Percentiles rank a stretch among this genome's conserved stretches.
Conservation (phyloP, 768 basidiomycete species). For the Pisolithus sp. region DNA sequence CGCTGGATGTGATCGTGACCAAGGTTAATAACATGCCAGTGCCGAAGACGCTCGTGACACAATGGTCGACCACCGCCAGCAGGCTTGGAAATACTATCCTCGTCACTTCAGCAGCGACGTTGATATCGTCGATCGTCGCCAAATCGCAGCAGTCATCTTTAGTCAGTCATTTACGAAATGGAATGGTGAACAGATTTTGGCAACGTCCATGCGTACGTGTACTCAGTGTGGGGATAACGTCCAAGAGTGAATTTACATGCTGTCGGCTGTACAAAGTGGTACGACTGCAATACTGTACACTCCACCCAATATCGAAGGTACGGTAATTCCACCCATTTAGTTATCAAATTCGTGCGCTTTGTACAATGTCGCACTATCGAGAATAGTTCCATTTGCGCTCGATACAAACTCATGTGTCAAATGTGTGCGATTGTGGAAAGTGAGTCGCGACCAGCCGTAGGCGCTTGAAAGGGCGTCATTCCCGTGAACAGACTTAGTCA, state of each 20-base stretch:
- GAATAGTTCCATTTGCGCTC: constrained; percentile 22
- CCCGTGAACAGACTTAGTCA: background rate
- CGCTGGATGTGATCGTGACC: too few relatives aligned
- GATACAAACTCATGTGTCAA: constrained; percentile 25
- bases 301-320: background rate
- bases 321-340: background rate
- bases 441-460: constrained; percentile 25
- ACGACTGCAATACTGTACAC: background rate
- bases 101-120: too few relatives aligned
- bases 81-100: too few relatives aligned
- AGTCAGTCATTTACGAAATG: too few relatives aligned
- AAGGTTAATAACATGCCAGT: too few relatives aligned
- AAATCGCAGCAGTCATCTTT: too few relatives aligned
- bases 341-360: constrained; percentile 10
- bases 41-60: too few relatives aligned
- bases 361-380: constrained; percentile 21
- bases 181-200: too few relatives aligned
- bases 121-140: too few relatives aligned
- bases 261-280: background rate
- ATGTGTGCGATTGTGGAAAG: constrained; percentile 25
- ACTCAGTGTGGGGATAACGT: background rate
- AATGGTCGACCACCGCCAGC: too few relatives aligned
- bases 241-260: background rate
- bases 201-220: too few relatives aligned
- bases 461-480: constrained; percentile 2